A percentile compares a stretch with the other conserved stretches of the same genome.
These are phyloP conservation scores for Podaxis mareebaensis DNA, from an alignment of 768 basidiomycete genomes.

Conservation along the genomic window DNA sequence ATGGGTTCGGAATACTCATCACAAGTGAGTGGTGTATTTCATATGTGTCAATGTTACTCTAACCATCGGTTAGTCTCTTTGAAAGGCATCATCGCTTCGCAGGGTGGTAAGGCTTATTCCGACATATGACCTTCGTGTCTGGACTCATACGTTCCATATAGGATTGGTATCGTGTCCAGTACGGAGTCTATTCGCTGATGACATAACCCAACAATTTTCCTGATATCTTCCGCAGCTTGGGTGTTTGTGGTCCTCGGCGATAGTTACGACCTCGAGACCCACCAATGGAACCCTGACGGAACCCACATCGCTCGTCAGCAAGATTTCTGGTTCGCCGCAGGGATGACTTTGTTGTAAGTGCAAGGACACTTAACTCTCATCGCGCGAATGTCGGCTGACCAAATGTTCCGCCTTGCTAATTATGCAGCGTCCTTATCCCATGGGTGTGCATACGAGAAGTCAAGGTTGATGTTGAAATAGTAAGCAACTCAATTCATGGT, in stretches of 20 bases:
- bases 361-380: background rate
- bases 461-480: slow-evolving; percentile 76
- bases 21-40: slow-evolving; percentile 55
- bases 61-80: slow-evolving; percentile 52
- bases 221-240: slow-evolving; percentile 44
- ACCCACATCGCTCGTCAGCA: slow-evolving; percentile 64
- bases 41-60: slow-evolving; percentile 2
- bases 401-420: background rate
- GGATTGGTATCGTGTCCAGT: slow-evolving; percentile 56
- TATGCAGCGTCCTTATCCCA: slow-evolving; percentile 61
- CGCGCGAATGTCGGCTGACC: slow-evolving; percentile 1
- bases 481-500: slow-evolving; percentile 33
- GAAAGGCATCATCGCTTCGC: slow-evolving; percentile 82
- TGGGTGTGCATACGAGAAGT: slow-evolving; percentile 80
- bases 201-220: background rate
- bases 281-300: slow-evolving; percentile 62
- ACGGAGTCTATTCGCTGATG: slow-evolving; percentile 24
- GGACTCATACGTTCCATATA: slow-evolving; percentile 21
- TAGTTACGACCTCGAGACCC: slow-evolving; percentile 56
- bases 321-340: slow-evolving; percentile 76
- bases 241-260: slow-evolving; percentile 71
- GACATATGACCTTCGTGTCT: background rate
- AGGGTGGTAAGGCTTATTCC: slow-evolving; percentile 57
- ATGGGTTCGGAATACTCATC: slow-evolving; percentile 79
- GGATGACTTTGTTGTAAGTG: slow-evolving; percentile 73